Evolutionary conservation across 441 rosid genomes (phyloP), one percentile per base, ranked within the genome.

Genomic region (Brassica balearica): DNA sequence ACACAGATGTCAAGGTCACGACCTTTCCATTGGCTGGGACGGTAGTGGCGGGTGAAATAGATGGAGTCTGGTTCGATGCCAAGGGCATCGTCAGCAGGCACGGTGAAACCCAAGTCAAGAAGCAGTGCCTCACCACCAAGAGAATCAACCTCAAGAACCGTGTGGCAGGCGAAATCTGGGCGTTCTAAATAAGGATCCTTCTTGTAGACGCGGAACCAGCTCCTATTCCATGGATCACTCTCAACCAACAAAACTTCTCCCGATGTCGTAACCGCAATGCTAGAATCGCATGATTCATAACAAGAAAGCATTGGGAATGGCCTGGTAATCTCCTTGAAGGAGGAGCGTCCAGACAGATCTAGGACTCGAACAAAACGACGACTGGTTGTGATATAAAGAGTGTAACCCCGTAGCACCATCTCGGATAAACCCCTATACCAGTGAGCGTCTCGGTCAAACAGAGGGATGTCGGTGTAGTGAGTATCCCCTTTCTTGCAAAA

Each of bases 401-500:
- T 2, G 53, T 65, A 36, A 36, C 51, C 69, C 0, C 8, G 23
- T 1, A 65, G 69, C 1, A 36, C 8, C 14, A 65, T 1, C 19
- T 19, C 41, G 4, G 17, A 11, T 62, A 60, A 60, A 15, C 43
- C 68, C 0, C n/a, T 0, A 1, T 12, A 6, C 12, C 1, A 7
- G 10, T 63, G 36, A 19, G 20, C 3, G 12, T 12, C 38, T 25
- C 3, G 19, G 10, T 11, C 2, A 27, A 6, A 3, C n/a, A 66
- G 29, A 11, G 56, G 34, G 46, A 67, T 43, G 34, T 10, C 58
- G 22, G 56, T 46, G 56, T 67, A 67, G 1, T 43, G 9, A 41
- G 5, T 4, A 41, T 19, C 17, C 10, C 70, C 70, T 9, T 38
- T 66, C 32, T 66, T 66, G 70, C 56, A 66, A 67, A 20, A 67